These are phyloP conservation scores for Allium sativum DNA, from an alignment of 106 monocot species.

Conservation along the genomic window DNA sequence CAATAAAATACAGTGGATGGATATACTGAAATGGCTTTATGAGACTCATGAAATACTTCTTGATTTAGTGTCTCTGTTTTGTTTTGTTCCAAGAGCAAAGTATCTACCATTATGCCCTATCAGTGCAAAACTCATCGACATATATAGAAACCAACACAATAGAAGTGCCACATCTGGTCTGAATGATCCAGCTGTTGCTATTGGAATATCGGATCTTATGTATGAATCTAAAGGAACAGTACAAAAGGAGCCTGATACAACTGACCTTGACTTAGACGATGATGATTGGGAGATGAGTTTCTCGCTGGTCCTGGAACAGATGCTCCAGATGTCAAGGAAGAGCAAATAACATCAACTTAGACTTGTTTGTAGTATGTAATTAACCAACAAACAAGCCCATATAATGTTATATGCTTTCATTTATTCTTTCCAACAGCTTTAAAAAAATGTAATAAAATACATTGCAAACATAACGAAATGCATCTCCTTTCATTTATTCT, in stretches of 20 bases:
- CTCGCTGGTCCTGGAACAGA: slow-evolving; percentile 99
- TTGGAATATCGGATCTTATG: slow-evolving; percentile 90
- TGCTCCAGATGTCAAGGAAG: slow-evolving; percentile 96
- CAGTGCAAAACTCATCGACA: slow-evolving; percentile 89
- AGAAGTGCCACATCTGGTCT: slow-evolving; percentile 77
- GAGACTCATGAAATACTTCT: slow-evolving; percentile 95
- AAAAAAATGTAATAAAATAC: too few species aligned
- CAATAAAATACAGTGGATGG: slow-evolving; percentile 93
- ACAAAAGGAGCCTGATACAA: slow-evolving; percentile 41
- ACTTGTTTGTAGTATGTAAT: too few species aligned
- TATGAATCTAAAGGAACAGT: slow-evolving; percentile 66
- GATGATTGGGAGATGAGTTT: slow-evolving; percentile 76
- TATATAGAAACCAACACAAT: slow-evolving; percentile 92
- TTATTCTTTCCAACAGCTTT: too few species aligned
- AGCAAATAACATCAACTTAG: slow-evolving; percentile 72
- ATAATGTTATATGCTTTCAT: too few species aligned
- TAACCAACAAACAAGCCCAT: too few species aligned
- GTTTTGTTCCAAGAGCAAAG: slow-evolving; percentile 93
- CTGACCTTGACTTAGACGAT: slow-evolving; percentile 87
- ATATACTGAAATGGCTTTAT: slow-evolving; percentile 94
- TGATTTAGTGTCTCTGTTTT: slow-evolving; percentile 86
- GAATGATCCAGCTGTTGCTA: slow-evolving; percentile 95
- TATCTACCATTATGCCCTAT: slow-evolving; percentile 90
- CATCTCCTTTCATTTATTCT: too few species aligned
- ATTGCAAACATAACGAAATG: too few species aligned